A percentile compares a stretch with the other conserved stretches of the same genome.
These are phyloP conservation scores for Gossypium schwendimanii DNA, from an alignment of 441 rosid species.

Conservation along the genomic window DNA sequence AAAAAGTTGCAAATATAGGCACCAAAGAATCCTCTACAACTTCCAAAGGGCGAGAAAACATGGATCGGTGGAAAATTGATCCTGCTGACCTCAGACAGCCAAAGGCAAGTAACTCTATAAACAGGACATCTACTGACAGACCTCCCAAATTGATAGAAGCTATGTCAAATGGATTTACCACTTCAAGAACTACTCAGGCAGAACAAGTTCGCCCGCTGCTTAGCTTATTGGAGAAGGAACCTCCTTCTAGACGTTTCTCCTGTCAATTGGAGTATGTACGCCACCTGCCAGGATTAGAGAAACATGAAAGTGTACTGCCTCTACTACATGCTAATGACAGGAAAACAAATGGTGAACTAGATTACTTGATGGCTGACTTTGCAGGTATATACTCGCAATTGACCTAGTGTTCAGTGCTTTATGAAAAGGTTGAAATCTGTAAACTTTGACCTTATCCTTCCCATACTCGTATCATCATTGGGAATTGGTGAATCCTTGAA, in stretches of 20 bases:
- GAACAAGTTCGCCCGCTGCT: conserved; percentile 95
- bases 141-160: conserved; percentile 58
- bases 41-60: conserved; percentile 35
- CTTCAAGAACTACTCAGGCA: conserved; percentile 35
- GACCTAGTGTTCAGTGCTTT: background rate
- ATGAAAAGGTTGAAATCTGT: background rate
- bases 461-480: background rate
- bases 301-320: conserved; percentile 70
- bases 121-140: conserved; percentile 61
- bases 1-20: conserved; percentile 30
- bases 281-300: conserved; percentile 66
- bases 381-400: conserved; percentile 43
- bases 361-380: conserved; percentile 82
- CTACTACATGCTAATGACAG: conserved; percentile 71
- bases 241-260: conserved; percentile 77
- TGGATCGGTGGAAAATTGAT: conserved; percentile 41
- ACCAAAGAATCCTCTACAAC: conserved; percentile 26
- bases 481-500: background rate
- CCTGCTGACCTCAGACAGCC: conserved; percentile 49
- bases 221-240: conserved; percentile 96
- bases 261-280: conserved; percentile 82
- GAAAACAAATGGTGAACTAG: conserved; percentile 83
- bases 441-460: background rate
- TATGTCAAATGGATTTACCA: conserved; percentile 52
- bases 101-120: conserved; percentile 38